Evolutionary conservation across 768 basidiomycete species (phyloP), one percentile per base, ranked within the genome.

Genomic region (Pluteus cervinus): DNA sequence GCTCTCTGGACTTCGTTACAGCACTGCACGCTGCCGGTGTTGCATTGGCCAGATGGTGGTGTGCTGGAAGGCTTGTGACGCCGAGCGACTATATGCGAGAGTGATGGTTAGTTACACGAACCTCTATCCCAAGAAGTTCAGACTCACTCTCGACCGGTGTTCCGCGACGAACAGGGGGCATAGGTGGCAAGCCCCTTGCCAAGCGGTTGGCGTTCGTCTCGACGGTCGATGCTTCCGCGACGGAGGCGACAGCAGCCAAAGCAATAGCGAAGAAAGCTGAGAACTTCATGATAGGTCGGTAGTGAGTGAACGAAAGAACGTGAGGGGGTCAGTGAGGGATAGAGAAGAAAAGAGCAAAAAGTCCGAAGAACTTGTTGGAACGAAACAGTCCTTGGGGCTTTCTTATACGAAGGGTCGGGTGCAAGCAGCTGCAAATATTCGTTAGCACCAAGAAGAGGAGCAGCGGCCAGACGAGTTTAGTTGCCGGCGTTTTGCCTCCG

Each of bases 171-270:
- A 47, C 47, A n/a, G 76, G 77, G 1, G 71, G 56, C 1, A 62
- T 51, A 12, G 75, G 77, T 20, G 62, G 52, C 4, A 79, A 55
- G 8, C 78, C 76, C 14, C 72, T 73, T 38, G 73, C 70, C 29
- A 80, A 42, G 24, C 78, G 73, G 9, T 66, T 42, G 0, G 67
- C 76, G 36, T 79, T 79, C 33, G 72, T 70, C 37, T 71, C 68
- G n/a, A 38, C 7, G 21, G 51, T 44, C 16, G 53, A 41, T 10
- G 57, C 55, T 9, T 61, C 58, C n/a, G 61, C 63, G 44, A 61
- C 39, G 25, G 64, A 55, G 25, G 57, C 64, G 9, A 59, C 55
- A 16, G 63, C 58, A 31, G 62, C 51, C 38, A 73, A 44, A n/a
- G n/a, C n/a, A 47, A 65, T 29, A 35, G 69, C 54, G 44, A 70